These are phyloP conservation scores for Mycena indigotica DNA, from an alignment of 768 basidiomycete genomes.

Conservation along the genomic window DNA sequence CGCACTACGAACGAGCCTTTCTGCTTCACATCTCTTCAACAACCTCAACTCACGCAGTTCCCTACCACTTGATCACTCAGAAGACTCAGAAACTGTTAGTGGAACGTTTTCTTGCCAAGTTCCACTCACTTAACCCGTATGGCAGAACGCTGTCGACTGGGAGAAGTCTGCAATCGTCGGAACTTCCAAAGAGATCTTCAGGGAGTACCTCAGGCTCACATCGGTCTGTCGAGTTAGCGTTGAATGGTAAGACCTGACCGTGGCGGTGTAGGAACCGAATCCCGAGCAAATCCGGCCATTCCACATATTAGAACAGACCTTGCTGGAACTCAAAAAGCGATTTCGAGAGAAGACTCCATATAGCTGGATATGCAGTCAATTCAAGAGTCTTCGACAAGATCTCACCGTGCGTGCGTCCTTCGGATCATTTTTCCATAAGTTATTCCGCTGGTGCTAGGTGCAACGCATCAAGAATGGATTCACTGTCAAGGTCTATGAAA, in stretches of 20 bases:
- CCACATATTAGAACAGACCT: constrained; percentile 78
- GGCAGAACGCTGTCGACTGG: constrained; percentile 94
- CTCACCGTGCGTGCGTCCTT: constrained; percentile 90
- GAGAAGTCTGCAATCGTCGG: constrained; percentile 95
- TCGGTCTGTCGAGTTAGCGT: constrained; percentile 52
- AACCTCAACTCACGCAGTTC: constrained; percentile 48
- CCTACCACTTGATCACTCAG: constrained; percentile 51
- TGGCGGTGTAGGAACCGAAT: constrained; percentile 77
- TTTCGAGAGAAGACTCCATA: constrained; percentile 83
- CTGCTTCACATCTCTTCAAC: constrained; percentile 57
- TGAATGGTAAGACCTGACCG: constrained; percentile 3
- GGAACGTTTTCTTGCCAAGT: constrained; percentile 46
- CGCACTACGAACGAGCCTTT: constrained; percentile 48
- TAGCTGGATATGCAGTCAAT: constrained; percentile 94
- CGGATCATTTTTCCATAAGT: too few relatives aligned
- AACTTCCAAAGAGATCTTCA: constrained; percentile 85
- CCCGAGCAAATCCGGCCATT: constrained; percentile 93
- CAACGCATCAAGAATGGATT: constrained; percentile 99
- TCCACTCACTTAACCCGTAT: background rate
- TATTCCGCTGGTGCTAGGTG: constrained; percentile 66
- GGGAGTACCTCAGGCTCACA: constrained; percentile 93
- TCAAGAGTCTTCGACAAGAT: constrained; percentile 97
- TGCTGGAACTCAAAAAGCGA: constrained; percentile 81
- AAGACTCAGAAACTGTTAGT: constrained; percentile 80
- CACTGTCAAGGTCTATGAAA: constrained; percentile 96